Evolutionary conservation across 2,329 filamentous ascomycete species (phyloP).

Genomic region (Ciborinia camelliae): DNA sequence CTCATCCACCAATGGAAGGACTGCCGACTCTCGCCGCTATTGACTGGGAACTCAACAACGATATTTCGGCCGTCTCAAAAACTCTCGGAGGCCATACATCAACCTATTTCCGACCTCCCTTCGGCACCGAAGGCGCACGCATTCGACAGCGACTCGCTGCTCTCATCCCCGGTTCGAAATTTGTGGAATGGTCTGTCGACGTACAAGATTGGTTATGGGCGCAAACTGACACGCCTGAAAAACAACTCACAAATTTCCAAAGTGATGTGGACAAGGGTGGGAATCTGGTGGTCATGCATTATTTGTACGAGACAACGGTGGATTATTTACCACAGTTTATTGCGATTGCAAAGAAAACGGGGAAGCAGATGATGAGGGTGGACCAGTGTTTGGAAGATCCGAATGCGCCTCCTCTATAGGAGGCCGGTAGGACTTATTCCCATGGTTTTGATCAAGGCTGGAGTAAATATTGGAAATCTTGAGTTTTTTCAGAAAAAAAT

Average conservation of each 20-base stretch:
- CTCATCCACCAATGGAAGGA: slow-evolving; percentile 64
- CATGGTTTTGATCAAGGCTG: not conserved
- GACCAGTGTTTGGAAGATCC: slow-evolving; percentile 65
- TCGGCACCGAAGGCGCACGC: slow-evolving; percentile 64
- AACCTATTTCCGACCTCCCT: slow-evolving; percentile 66
- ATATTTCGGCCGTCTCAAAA: slow-evolving; percentile 48
- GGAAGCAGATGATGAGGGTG: slow-evolving; percentile 63
- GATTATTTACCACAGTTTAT: slow-evolving; percentile 63
- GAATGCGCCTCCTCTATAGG: slow-evolving; percentile 47
- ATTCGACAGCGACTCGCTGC: slow-evolving; percentile 60
- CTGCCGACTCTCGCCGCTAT: slow-evolving; percentile 51
- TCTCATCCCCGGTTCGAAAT: slow-evolving; percentile 50
- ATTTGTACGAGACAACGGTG: slow-evolving; percentile 62
- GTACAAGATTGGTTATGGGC: slow-evolving; percentile 71
- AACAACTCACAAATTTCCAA: slow-evolving; percentile 63
- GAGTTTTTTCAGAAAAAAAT: not conserved
- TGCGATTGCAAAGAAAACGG: slow-evolving; percentile 57
- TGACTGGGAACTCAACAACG: slow-evolving; percentile 60
- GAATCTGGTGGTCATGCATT: slow-evolving; percentile 65
- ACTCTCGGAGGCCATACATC: slow-evolving; percentile 40
- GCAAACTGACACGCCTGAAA: slow-evolving; percentile 57
- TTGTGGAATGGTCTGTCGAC: slow-evolving; percentile 68
- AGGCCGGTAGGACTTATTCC: too few relatives aligned
- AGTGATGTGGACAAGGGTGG: slow-evolving; percentile 60
- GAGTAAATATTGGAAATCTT: not conserved